Conservation (phyloP, 371 early-diverging fungal genomes). For the Dichotomocladium elegans region DNA sequence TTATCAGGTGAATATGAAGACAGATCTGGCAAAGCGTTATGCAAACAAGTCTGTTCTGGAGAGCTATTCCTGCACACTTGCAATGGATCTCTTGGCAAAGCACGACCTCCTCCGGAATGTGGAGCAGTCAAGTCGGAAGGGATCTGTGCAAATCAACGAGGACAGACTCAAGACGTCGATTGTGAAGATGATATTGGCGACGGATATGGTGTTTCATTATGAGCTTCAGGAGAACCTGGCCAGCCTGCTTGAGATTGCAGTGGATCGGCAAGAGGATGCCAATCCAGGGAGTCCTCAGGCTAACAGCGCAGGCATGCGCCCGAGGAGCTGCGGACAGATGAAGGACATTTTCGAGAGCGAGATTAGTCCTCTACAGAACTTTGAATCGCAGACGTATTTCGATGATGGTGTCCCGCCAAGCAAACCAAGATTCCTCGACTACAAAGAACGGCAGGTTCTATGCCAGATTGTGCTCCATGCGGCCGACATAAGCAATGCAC, state of each 20-base stretch:
- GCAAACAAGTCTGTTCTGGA: constrained; percentile 82
- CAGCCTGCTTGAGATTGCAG: constrained; percentile 27
- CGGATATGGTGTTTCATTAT: constrained; percentile 89
- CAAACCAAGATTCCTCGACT: constrained; percentile 10
- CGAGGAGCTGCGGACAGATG: constrained; percentile 11
- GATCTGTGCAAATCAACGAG: constrained; percentile 40
- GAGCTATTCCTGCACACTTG: constrained; percentile 76
- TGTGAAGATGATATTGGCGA: constrained; percentile 70
- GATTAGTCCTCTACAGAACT: constrained; percentile 33
- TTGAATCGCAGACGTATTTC: constrained; percentile 25
- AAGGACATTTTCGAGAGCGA: constrained; percentile 36
- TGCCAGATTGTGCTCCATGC: constrained; percentile 77
- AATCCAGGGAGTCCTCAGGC: too few species aligned
- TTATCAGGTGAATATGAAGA: constrained; percentile 81
- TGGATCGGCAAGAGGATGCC: constrained; percentile 9
- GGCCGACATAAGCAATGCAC: constrained; percentile 86
- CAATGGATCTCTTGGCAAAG: constrained; percentile 64
- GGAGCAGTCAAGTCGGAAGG: constrained; percentile 19
- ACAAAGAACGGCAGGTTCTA: constrained; percentile 55
- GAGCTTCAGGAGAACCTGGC: constrained; percentile 64
- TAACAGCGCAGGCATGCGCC: not conserved
- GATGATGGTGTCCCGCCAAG: constrained; percentile 10
- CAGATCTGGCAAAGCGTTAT: constrained; percentile 66
- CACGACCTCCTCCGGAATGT: constrained; percentile 58
- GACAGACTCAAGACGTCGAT: constrained; percentile 49